Conservation (phyloP, 805 yeast species). For the Candida glaebosa region DNA sequence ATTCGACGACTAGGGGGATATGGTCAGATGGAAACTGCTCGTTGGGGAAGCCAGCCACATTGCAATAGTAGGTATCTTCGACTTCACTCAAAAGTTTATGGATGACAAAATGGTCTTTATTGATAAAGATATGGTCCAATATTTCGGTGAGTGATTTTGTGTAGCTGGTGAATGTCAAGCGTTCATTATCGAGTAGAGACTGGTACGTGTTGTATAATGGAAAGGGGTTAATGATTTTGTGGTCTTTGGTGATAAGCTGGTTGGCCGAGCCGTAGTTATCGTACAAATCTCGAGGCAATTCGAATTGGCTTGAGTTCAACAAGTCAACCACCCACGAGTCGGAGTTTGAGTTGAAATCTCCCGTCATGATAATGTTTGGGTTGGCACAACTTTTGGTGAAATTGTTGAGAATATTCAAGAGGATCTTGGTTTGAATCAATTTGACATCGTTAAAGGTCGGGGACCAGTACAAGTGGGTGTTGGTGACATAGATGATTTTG, state of each 20-base stretch:
- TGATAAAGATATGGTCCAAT: constrained; percentile 59
- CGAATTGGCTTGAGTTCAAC: constrained; percentile 24
- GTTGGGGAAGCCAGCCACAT: constrained; percentile 50
- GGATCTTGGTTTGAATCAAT: constrained; percentile 47
- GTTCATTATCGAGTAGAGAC: constrained; percentile 11
- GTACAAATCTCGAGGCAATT: constrained; percentile 11
- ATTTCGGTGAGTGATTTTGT: constrained; percentile 49
- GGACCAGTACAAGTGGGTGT: constrained; percentile 61
- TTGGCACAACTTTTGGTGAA: constrained; percentile 11
- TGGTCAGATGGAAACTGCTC: constrained; percentile 57
- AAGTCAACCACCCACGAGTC: constrained; percentile 48
- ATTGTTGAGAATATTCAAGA: constrained; percentile 13
- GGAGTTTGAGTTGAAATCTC: constrained; percentile 56
- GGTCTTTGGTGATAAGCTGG: constrained; percentile 7
- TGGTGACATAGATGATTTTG: constrained; percentile 44
- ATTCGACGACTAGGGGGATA: constrained; percentile 35
- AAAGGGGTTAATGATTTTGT: constrained; percentile 15
- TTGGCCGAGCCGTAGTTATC: constrained; percentile 17
- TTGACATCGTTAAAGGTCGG: constrained; percentile 51
- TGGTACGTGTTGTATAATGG: constrained; percentile 15
- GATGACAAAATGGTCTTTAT: constrained; percentile 35
- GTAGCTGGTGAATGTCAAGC: constrained; percentile 28
- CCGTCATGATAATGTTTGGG: constrained; percentile 43
- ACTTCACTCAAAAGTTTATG: constrained; percentile 52
- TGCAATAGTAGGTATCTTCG: constrained; percentile 26